These are phyloP conservation scores for Leccinum broughii DNA, from an alignment of 768 basidiomycete species.

Conservation along the genomic window DNA sequence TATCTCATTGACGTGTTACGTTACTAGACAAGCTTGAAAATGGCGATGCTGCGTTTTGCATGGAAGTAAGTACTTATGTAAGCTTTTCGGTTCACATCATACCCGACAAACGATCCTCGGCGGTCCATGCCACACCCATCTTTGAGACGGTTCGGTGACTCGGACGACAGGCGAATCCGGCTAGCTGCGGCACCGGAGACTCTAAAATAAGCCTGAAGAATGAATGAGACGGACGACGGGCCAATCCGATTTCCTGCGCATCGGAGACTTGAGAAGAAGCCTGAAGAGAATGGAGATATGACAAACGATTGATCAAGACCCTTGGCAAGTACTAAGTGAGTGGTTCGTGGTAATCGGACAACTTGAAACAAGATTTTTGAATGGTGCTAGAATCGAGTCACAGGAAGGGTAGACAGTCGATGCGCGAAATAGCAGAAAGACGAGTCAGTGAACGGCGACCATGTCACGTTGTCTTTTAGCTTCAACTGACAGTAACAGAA, in stretches of 20 bases:
- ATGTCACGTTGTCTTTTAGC: constrained; percentile 36
- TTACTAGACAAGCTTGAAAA: too few species aligned
- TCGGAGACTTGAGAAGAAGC: constrained; percentile 95
- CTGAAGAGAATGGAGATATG: constrained; percentile 98
- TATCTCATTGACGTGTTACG: too few species aligned
- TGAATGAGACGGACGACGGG: constrained; percentile 93
- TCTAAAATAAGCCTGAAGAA: constrained; percentile 99
- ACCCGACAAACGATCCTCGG: too few species aligned
- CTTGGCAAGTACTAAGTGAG: constrained; percentile 57
- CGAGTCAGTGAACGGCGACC: not conserved
- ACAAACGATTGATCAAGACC: constrained; percentile 89
- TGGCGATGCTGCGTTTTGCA: too few species aligned
- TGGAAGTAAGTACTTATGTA: too few species aligned
- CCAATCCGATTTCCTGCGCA: constrained; percentile 51
- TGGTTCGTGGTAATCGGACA: constrained; percentile 17
- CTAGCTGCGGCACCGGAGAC: constrained; percentile 78
- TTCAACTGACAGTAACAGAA: constrained; percentile 87
- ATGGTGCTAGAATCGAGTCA: not conserved
- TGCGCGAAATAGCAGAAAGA: constrained; percentile 92
- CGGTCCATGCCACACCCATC: too few species aligned
- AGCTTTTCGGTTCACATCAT: too few species aligned
- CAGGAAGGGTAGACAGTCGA: constrained; percentile 96
- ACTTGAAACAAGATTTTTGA: constrained; percentile 1
- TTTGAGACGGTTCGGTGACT: too few species aligned
- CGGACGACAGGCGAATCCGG: constrained; percentile 67